Evolutionary conservation across 257 asterid genomes (phyloP).

Genomic region (Plantago major): DNA sequence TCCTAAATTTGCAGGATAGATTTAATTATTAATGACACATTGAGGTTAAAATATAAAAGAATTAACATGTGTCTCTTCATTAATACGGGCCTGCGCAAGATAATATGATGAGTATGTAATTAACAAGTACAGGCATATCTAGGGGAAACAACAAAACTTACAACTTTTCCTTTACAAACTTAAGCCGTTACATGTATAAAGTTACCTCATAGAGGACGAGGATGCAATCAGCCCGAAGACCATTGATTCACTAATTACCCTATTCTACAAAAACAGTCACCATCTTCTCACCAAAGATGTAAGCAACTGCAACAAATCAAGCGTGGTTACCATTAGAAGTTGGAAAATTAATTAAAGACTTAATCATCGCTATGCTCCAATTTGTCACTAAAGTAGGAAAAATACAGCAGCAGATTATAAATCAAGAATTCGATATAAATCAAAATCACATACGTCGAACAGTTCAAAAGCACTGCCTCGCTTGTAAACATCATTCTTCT

Average conservation of each 20-base stretch:
- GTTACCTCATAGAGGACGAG: not conserved
- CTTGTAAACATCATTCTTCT: constrained; percentile 61
- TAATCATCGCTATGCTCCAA: not conserved
- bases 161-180: constrained; percentile 4
- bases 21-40: too few species aligned
- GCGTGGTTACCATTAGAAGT: constrained; percentile 17
- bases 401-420: not conserved
- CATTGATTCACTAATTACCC: not conserved
- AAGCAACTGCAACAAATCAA: constrained; percentile 57
- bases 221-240: too few species aligned
- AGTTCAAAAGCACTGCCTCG: constrained; percentile 81
- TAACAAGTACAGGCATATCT: too few species aligned
- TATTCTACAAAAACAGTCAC: constrained; percentile 28
- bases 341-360: not conserved
- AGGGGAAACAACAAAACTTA: too few species aligned
- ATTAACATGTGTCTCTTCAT: too few species aligned
- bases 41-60: too few species aligned
- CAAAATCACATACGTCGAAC: constrained; percentile 47
- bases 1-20: too few species aligned
- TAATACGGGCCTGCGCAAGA: too few species aligned
- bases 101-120: too few species aligned
- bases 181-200: not conserved
- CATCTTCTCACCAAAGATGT: constrained; percentile 86
- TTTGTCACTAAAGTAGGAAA: not conserved
- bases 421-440: not conserved